Evolutionary conservation across 805 yeast species (phyloP).

Genomic region (Metschnikowia dekortorum): DNA sequence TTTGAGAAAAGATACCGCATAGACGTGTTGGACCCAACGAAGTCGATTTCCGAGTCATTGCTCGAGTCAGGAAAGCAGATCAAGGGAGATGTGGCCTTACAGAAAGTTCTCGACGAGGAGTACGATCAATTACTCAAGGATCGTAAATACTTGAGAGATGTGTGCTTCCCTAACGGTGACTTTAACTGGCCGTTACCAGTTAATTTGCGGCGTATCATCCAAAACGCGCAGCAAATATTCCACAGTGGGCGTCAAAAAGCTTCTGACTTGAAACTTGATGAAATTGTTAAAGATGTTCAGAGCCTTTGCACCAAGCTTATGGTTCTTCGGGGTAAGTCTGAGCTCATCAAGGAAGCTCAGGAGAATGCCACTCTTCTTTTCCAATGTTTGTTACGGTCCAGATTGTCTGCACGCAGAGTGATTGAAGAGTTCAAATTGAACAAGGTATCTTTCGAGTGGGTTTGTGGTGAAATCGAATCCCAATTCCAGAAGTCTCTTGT

Average conservation of each 20-base stretch:
- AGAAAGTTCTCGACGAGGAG: constrained; percentile 76
- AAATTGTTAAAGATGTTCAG: constrained; percentile 69
- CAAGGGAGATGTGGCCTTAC: constrained; percentile 82
- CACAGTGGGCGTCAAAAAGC: constrained; percentile 87
- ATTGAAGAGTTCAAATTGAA: constrained; percentile 85
- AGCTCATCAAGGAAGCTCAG: constrained; percentile 78
- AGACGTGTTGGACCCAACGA: constrained; percentile 69
- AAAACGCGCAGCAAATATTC: constrained; percentile 96
- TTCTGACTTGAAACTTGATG: constrained; percentile 81
- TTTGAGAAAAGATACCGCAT: constrained; percentile 83
- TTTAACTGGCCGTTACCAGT: constrained; percentile 97
- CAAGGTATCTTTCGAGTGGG: constrained; percentile 91
- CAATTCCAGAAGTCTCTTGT: constrained; percentile 90
- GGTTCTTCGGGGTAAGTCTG: constrained; percentile 80
- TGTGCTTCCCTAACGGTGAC: constrained; percentile 89
- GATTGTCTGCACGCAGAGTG: constrained; percentile 86
- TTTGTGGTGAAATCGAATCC: constrained; percentile 86
- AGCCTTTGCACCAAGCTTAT: constrained; percentile 60
- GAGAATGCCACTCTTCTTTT: constrained; percentile 84
- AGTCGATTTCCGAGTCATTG: constrained; percentile 62
- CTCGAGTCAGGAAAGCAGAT: constrained; percentile 90
- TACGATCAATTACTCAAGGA: constrained; percentile 73
- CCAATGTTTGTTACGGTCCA: constrained; percentile 88
- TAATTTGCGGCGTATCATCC: constrained; percentile 91
- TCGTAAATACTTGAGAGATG: constrained; percentile 71